Evolutionary conservation across 192 early-diverging fungal genomes (phyloP).

Genomic region (Gorgonomyces haynaldii): DNA sequence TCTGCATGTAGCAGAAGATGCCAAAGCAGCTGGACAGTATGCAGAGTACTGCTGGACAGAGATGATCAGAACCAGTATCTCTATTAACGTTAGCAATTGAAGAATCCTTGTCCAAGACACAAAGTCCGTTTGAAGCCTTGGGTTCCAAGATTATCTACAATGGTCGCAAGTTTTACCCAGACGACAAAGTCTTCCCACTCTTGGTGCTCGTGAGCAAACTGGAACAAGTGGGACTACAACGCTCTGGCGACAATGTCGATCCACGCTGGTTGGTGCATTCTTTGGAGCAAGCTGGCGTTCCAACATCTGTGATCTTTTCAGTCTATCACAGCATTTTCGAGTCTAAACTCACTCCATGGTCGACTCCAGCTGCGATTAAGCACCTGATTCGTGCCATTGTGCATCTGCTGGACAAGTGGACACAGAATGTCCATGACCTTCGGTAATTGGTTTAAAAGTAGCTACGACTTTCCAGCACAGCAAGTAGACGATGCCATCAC

Average conservation of each 20-base stretch:
- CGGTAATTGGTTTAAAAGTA: neutral
- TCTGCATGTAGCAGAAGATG: slow-evolving; percentile 11
- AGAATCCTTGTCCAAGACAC: too few species aligned
- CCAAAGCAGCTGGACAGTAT: neutral
- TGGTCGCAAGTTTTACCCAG: slow-evolving; percentile 12
- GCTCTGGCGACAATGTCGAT: neutral
- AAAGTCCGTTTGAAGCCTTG: slow-evolving; percentile 14
- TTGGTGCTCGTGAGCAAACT: slow-evolving; percentile 12
- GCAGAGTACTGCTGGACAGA: slow-evolving; percentile 3
- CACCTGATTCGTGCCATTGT: slow-evolving; percentile 15
- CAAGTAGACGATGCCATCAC: slow-evolving; percentile 18
- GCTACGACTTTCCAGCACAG: slow-evolving; percentile 12
- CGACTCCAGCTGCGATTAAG: slow-evolving; percentile 4
- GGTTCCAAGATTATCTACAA: slow-evolving; percentile 15
- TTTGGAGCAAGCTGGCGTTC: slow-evolving; percentile 1
- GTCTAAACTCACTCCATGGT: slow-evolving; percentile 20
- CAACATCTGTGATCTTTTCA: slow-evolving; percentile 11
- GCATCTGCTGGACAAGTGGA: slow-evolving; percentile 18
- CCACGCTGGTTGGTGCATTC: slow-evolving; percentile 12
- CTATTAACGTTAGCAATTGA: too few species aligned
- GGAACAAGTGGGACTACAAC: slow-evolving; percentile 12
- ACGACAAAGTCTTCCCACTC: slow-evolving; percentile 27
- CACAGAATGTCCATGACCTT: slow-evolving; percentile 4
- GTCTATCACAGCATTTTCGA: slow-evolving; percentile 16
- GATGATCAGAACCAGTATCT: too few species aligned